Conservation (phyloP, 78 protist species). For the Dictyostelium citrinum region DNA sequence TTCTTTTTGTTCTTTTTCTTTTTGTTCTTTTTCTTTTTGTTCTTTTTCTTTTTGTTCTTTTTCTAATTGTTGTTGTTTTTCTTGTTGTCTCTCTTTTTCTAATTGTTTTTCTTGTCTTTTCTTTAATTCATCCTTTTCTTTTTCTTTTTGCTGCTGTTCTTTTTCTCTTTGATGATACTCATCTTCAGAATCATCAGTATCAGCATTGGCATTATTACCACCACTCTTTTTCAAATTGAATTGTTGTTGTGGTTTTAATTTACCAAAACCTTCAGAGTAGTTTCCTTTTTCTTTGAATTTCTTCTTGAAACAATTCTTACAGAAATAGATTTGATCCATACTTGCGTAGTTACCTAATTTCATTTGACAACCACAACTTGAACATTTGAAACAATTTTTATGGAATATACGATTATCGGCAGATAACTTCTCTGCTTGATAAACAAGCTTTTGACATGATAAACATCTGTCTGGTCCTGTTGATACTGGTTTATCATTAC, state of each 20-base stretch:
- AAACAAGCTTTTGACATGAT: constrained; percentile 59
- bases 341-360: constrained; percentile 69
- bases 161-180: background rate
- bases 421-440: constrained; percentile 55
- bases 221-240: background rate
- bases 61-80: background rate
- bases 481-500: background rate
- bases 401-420: constrained; percentile 72
- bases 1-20: background rate
- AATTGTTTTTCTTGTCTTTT: background rate
- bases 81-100: constrained; percentile 45
- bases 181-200: background rate
- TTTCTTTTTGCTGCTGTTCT: background rate
- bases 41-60: constrained; percentile 18
- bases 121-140: background rate
- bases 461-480: constrained; percentile 51
- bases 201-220: background rate
- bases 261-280: constrained; percentile 77
- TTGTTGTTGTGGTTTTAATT: constrained; percentile 71
- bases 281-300: constrained; percentile 20
- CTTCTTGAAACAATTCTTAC: constrained; percentile 79
- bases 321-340: constrained; percentile 40
- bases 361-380: constrained; percentile 22
- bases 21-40: background rate
- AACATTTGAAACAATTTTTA: constrained; percentile 75